Evolutionary conservation across 345 rosid genomes (phyloP).

Genomic region (Arabis hirsuta): DNA sequence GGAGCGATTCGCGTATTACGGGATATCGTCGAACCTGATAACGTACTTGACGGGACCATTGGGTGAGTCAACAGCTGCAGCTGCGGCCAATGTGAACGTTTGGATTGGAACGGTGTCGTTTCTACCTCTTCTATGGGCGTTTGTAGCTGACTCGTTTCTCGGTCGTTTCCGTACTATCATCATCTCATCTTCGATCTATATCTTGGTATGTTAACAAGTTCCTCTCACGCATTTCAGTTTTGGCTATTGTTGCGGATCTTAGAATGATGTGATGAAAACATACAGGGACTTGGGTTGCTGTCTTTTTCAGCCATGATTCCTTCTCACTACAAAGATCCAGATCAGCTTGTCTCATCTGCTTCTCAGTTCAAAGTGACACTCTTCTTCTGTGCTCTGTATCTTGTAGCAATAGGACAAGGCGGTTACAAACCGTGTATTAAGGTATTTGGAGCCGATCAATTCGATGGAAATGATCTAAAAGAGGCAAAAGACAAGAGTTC

Average conservation of each 20-base stretch:
- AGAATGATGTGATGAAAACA: neutral
- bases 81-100: constrained; percentile 64
- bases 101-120: constrained; percentile 60
- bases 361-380: constrained; percentile 36
- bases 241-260: too few species aligned
- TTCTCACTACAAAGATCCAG: constrained; percentile 5
- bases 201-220: constrained; percentile 39
- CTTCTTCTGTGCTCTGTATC: constrained; percentile 43
- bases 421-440: constrained; percentile 81
- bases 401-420: constrained; percentile 48
- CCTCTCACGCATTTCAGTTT: too few species aligned
- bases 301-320: constrained; percentile 43
- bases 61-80: constrained; percentile 62
- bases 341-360: neutral
- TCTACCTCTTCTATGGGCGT: constrained; percentile 64
- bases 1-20: constrained; percentile 63
- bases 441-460: constrained; percentile 85
- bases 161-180: constrained; percentile 68
- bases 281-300: constrained; percentile 50
- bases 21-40: constrained; percentile 58
- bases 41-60: constrained; percentile 65
- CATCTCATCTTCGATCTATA: constrained; percentile 57
- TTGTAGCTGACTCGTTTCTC: constrained; percentile 68
- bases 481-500: constrained; percentile 62
- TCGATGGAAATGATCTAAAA: constrained; percentile 56